Base-by-base conservation (phyloP, 306 rosid genomes). In the Vachellia collinsii region DNA sequence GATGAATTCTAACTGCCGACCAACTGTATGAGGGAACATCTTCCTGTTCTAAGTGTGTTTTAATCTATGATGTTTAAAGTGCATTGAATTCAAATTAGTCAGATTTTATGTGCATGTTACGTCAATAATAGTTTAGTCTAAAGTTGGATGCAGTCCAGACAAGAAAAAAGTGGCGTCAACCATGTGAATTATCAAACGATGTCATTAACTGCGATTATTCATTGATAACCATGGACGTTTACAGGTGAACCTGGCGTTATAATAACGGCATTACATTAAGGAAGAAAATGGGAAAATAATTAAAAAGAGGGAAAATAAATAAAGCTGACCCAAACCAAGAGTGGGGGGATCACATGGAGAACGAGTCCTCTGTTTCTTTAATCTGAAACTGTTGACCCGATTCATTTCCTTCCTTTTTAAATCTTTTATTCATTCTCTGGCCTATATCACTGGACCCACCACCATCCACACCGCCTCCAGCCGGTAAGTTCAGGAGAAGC, bases 311-410 rank as follows among this genome's bases (percentile, higher is more conserved):
- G 19, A 6, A 50, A 74, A 34, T 3, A 58, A 75, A 75, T 66
- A 83, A 77, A 77, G 87, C 80, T 82, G 87, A 82, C 84, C 82
- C 71, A 42, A 43, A 20, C 50, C 34, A n/a, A 4, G 77, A 58
- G 87, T 77, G 84, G 80, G 84, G 80, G n/a, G 68, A 43, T 77
- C 90, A 75, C 87, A 85, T 84, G 86, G 65, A 37, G 51, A 46
- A 47, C 4, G 29, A 77, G 74, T 65, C 81, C 20, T 66, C 39
- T 12, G 51, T 56, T 82, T 68, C 63, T 62, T 80, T 84, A 79
- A 70, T 69, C 74, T 37, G 29, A 53, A 86, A 77, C 74, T 81
- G 85, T 85, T 87, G 90, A 85, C 92, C 14, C 37, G 69, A 58
- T 34, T 43, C 5, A 20, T 68, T 53, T 19, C 23, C 25, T 12